Evolutionary conservation across 495 filamentous ascomycete genomes (phyloP), one percentile per base, ranked within the genome.

Genomic region (Penicillium fimorum): DNA sequence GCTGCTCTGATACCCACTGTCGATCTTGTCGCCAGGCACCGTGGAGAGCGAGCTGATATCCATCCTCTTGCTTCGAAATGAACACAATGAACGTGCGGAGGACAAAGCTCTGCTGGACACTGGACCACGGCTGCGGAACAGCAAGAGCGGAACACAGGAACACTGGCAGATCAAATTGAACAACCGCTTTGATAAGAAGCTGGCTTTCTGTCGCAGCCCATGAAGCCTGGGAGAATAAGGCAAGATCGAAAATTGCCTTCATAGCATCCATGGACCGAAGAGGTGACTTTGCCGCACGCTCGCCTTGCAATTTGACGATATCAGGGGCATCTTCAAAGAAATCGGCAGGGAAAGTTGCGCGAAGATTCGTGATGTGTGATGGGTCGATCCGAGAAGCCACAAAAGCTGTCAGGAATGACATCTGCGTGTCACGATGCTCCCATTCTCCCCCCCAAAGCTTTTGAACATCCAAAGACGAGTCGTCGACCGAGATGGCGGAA

Each of bases 381-480:
- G 86, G 86, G 71, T 97, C 92, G 11, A 96, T 76, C 48, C 91
- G 82, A 10, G 90, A 85, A 3, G 85, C 80, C 46, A 89, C 76
- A 65, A 89, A 97, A 8, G 91, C 90, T 55, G 85, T 86, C 38
- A 97, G 77, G 65, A 99, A 95, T 13, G 90, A 94, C 50, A 97
- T 80, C 55, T 97, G 95, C 0, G 95, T 89, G 44, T 91, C 83
- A 18, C 85, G 82, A 50, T 95, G 80, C 46, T 89, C 82, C 94
- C 95, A 97, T 44, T 85, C 79, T 33, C 92, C 93, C 55, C 92
- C 91, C 94, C 93, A 97, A 24, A 99, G 79, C 37, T 79, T 82
- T 69, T 96, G 88, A 44, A 96, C 83, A 70, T 96, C 86, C 65
- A 88, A 79, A 51, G 66, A 79, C 27, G 72, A 62, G 40, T 86